Evolutionary conservation across 2,329 filamentous ascomycete species (phyloP).

Genomic region (Hirsutella rhossiliensis): DNA sequence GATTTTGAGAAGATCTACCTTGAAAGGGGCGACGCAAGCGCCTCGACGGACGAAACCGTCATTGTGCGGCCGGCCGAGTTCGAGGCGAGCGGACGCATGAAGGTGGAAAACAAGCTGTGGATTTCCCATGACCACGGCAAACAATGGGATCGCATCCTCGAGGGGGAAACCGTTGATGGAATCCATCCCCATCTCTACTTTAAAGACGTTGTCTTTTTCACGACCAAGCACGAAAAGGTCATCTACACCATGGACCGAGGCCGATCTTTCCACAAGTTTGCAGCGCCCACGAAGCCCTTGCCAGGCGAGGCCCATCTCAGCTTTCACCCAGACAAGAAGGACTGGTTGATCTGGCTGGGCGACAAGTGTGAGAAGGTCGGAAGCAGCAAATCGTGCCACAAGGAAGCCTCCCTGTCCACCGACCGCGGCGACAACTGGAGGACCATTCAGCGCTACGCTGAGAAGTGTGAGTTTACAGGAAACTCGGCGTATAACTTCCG

Average conservation of each 20-base stretch:
- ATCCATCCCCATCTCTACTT: conserved; percentile 73
- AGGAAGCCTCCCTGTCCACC: conserved; percentile 61
- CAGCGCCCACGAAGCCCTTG: conserved; percentile 45
- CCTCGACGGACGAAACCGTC: conserved; percentile 59
- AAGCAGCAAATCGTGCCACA: conserved; percentile 48
- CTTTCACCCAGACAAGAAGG: conserved; percentile 76
- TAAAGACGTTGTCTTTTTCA: conserved; percentile 77
- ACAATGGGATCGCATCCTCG: conserved; percentile 60
- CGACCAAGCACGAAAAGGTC: conserved; percentile 54
- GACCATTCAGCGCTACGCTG: conserved; percentile 59
- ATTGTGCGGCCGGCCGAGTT: conserved; percentile 37
- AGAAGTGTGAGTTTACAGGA: conserved; percentile 78
- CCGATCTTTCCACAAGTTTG: conserved; percentile 59
- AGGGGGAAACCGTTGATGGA: conserved; percentile 53
- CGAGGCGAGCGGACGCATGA: conserved; percentile 13
- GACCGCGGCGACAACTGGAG: conserved; percentile 77
- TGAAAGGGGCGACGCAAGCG: conserved; percentile 57
- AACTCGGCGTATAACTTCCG: conserved; percentile 44
- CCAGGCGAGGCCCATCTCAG: conserved; percentile 36
- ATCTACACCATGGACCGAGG: conserved; percentile 77
- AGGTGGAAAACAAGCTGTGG: conserved; percentile 47
- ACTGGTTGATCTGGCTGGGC: conserved; percentile 90
- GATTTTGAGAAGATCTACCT: conserved; percentile 58
- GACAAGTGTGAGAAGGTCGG: conserved; percentile 49
- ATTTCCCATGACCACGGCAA: conserved; percentile 82